Base-by-base conservation (phyloP, 495 filamentous ascomycete genomes). In the Articulospora tetracladia region DNA sequence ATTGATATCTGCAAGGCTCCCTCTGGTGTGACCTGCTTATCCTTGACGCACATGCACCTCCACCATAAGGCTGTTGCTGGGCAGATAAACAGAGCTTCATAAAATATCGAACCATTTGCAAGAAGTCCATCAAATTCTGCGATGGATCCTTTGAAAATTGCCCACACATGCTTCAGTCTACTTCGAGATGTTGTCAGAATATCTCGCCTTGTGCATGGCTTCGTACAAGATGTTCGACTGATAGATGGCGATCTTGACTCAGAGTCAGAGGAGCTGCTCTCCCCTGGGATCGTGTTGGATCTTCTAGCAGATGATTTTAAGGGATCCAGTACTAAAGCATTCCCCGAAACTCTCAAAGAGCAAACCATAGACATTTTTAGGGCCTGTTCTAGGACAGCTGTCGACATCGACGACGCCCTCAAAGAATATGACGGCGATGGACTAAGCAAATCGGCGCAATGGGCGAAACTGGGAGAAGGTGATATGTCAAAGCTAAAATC, bases 211-310 rank as follows among this genome's bases (percentile, higher is more conserved):
- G 47, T 58, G 20, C 44, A 17, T 10, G 24, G 1, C 12, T 62
- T 62, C 49, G 73, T 80, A 8, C 73, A 74, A 4, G 73, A 77
- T 17, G 72, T 81, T 0, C 77, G 77, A 26, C 77, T 77, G 56
- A 74, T 75, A 2, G 68, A 77, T 19, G 63, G 71, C 47, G 78
- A 81, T 15, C 60, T 79, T 13, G 75, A 80, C 49, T 67, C 62
- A 55, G 69, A 81, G 19, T 76, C 77, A 23, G 71, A 72, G 58
- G 77, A 81, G 55, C 66, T 82, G n/a, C 71, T 75, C 59, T 79
- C 78, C 10, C 69, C 81, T 51, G 70, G 76, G 53, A 71, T 67
- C 27, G 68, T 77, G 3, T 66, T 81, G 20, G 73, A 73, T 30
- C 61, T 80, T 6, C 65, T 81, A 25, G 71, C 72, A 19, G 74